Conservation (phyloP, 2,329 filamentous ascomycete species). For the Arthrobotrys iridis region DNA sequence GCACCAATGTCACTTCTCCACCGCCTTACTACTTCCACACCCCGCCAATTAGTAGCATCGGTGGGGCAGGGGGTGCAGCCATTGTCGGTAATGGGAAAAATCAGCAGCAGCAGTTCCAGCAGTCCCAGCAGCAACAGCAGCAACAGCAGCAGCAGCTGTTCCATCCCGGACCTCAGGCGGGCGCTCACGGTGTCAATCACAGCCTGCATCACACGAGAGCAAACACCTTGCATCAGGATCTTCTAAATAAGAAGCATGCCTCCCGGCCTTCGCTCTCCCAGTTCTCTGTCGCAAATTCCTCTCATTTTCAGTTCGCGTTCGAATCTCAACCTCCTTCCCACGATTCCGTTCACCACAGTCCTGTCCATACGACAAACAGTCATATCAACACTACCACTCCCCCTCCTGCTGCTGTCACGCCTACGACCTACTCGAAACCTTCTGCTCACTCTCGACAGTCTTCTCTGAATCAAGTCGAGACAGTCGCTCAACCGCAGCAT, state of each 20-base stretch:
- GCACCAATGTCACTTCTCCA: conserved; percentile 47
- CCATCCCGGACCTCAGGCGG: conserved; percentile 3
- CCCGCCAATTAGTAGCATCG: conserved; percentile 49
- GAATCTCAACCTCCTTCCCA: conserved; percentile 44
- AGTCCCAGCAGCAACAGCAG: conserved; percentile 11
- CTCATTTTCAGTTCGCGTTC: conserved; percentile 51
- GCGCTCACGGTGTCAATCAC: conserved; percentile 30
- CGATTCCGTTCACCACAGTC: conserved; percentile 25
- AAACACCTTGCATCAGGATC: conserved; percentile 25
- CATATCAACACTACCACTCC: conserved; percentile 2
- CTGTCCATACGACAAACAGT: conserved; percentile 15
- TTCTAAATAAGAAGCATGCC: conserved; percentile 44
- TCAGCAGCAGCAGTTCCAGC: conserved; percentile 21
- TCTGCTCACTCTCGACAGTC: conserved; percentile 46
- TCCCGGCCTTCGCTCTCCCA: conserved; percentile 39
- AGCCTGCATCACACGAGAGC: conserved; percentile 50
- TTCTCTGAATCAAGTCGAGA: conserved; percentile 21
- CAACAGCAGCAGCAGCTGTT: conserved; percentile 40
- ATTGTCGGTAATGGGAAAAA: conserved; percentile 6
- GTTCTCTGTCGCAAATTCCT: conserved; percentile 41
- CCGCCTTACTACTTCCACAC: conserved; percentile 49
- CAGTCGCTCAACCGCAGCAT: neutral
- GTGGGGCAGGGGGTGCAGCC: conserved; percentile 49
- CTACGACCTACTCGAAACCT: neutral
- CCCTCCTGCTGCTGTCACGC: conserved; percentile 10